Base-by-base conservation (phyloP, 1,284 basidiomycete species). In the Sanguinoderma infundibulare region DNA sequence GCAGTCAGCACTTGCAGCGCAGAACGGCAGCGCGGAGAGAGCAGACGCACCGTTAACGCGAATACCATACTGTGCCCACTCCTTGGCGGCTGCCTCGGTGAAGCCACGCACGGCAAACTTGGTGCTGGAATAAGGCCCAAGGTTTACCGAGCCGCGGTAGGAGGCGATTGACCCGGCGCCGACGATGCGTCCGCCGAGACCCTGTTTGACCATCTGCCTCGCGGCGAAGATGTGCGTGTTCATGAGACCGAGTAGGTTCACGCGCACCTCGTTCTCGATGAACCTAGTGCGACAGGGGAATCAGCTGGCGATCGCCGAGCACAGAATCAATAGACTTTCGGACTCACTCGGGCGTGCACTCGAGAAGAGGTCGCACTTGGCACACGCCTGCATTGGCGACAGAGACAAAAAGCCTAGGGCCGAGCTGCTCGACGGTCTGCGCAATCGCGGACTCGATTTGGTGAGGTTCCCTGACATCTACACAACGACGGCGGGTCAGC, bases 41-140 rank as follows among this genome's bases (percentile, higher is more conserved):
- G n/a, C 10, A n/a, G 3, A 59, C 66, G 42, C n/a, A 73, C 74
- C 74, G 55, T 75, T 75, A 46, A 75, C 74, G 28, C 74, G 69
- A 50, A 75, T 75, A 35, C 69, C 73, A 47, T 75, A 72, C 59
- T 73, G 60, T 6, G 73, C 74, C 74, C 72, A 75, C 65, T 75
- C 74, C 60, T 73, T 75, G 20, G 74, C 76, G 35, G 78, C 72
- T 20, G 70, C 70, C 57, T 78, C 78, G 0, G 78, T 79, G 57
- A 81, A 70, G 3, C 77, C 75, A 22, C 78, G 68, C 14, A 80
- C 77, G 6, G 78, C 81, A 62, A 80, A 80, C 69, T 82, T 81
- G 30, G 77, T 77, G 28, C 73, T 69, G 53, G 67, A 73, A 63
- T 77, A 79, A 9, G 76, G 74, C 1, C 67, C 71, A 17, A 75